Conservation (phyloP, 179 eudicot genomes). For the Spergularia azorica region DNA sequence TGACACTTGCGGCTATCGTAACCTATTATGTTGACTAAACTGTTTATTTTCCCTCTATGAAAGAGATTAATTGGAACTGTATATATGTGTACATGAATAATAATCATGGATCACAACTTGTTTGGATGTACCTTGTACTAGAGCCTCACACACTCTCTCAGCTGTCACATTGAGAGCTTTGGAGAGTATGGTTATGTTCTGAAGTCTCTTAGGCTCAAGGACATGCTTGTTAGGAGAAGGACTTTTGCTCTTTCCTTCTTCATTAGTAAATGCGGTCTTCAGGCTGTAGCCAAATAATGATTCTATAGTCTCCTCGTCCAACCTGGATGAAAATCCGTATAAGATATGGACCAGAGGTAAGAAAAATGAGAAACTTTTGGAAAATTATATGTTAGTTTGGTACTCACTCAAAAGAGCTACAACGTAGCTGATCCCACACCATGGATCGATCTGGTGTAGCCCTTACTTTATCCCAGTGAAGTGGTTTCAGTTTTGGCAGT, state of each 20-base stretch:
- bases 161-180: constrained; percentile 78
- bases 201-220: constrained; percentile 88
- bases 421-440: constrained; percentile 91
- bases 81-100: background rate
- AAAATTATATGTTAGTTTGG: background rate
- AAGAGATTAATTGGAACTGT: background rate
- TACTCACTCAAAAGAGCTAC: constrained; percentile 93
- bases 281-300: constrained; percentile 88
- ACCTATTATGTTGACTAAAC: background rate
- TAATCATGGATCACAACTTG: background rate
- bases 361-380: background rate
- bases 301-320: constrained; percentile 92
- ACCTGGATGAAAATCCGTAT: constrained; percentile 42
- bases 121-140: constrained; percentile 59
- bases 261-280: constrained; percentile 54
- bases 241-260: constrained; percentile 70
- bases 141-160: constrained; percentile 78
- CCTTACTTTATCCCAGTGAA: constrained; percentile 98
- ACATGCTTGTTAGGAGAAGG: constrained; percentile 90
- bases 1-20: background rate
- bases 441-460: constrained; percentile 80
- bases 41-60: background rate
- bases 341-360: background rate
- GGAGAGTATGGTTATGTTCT: constrained; percentile 86
- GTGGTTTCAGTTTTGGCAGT: constrained; percentile 92